A percentile compares a stretch with the other conserved stretches of the same genome.
Evolutionary conservation across 1,139 yeast species (phyloP).

Genomic region (Blastobotrys ciferrii): DNA sequence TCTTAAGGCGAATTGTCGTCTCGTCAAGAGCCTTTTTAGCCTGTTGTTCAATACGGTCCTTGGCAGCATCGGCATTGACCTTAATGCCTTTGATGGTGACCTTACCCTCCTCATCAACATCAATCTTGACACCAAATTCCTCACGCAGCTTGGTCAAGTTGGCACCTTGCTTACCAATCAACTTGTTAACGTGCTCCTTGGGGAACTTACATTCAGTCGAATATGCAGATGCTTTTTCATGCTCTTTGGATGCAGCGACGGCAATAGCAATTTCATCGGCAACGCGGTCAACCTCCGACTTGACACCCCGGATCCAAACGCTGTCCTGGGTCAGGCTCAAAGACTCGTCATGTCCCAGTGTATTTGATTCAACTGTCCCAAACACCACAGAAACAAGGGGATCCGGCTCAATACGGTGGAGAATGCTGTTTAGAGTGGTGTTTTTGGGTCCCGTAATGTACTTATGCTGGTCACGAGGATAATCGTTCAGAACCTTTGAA

Average conservation of each 20-base stretch:
- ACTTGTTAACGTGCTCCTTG: slow-evolving; percentile 62
- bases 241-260: slow-evolving; percentile 63
- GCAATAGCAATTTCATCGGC: slow-evolving; percentile 53
- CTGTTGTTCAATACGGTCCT: slow-evolving; percentile 53
- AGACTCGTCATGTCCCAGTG: slow-evolving; percentile 22
- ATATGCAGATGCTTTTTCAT: slow-evolving; percentile 58
- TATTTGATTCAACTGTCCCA: slow-evolving; percentile 35
- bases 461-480: slow-evolving; percentile 58
- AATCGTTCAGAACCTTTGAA: slow-evolving; percentile 45
- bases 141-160: slow-evolving; percentile 67
- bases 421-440: slow-evolving; percentile 47
- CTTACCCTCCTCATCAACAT: slow-evolving; percentile 59
- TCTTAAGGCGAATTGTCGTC: slow-evolving; percentile 55
- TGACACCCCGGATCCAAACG: slow-evolving; percentile 61
- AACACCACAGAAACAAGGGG: slow-evolving; percentile 31
- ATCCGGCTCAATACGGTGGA: slow-evolving; percentile 30
- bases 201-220: slow-evolving; percentile 61
- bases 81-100: slow-evolving; percentile 73
- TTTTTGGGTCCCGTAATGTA: slow-evolving; percentile 54
- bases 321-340: slow-evolving; percentile 39
- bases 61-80: slow-evolving; percentile 75
- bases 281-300: slow-evolving; percentile 53
- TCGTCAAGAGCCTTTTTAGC: slow-evolving; percentile 86
- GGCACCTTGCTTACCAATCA: slow-evolving; percentile 88
- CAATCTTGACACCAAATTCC: slow-evolving; percentile 77